These are phyloP conservation scores for Termitomyces sp. DNA, from an alignment of 768 basidiomycete genomes.

Conservation along the genomic window DNA sequence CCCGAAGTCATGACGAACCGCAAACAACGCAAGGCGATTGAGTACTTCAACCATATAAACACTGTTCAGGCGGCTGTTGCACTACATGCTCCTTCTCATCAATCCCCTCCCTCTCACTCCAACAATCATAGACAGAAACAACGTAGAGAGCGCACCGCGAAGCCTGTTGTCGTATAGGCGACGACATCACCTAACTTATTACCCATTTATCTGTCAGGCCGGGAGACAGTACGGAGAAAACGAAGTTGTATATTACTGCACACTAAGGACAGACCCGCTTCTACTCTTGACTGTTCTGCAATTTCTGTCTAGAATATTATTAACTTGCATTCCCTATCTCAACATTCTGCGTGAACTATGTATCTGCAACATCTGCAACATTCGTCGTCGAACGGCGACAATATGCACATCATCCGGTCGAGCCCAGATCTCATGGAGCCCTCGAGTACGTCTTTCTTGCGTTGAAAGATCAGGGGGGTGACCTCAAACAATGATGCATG, in stretches of 20 bases:
- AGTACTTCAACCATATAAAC: conserved; percentile 15
- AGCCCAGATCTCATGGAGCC: too few relatives aligned
- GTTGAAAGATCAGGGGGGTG: too few relatives aligned
- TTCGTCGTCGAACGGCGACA: background rate
- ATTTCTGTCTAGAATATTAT: background rate
- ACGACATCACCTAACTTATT: background rate
- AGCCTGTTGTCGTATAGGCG: background rate
- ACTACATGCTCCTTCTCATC: background rate
- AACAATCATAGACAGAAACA: background rate
- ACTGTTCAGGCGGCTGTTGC: background rate
- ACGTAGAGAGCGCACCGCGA: background rate
- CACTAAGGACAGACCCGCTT: background rate
- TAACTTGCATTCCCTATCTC: background rate
- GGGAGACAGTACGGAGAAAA: background rate
- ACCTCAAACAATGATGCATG: too few relatives aligned
- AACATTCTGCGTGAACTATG: background rate
- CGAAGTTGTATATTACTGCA: conserved; percentile 1
- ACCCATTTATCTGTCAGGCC: background rate
- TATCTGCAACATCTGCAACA: background rate
- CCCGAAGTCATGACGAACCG: conserved; percentile 23
- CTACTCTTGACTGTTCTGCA: background rate
- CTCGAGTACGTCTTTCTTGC: too few relatives aligned
- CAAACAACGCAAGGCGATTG: conserved; percentile 23
- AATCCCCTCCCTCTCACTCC: background rate
- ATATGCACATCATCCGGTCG: too few relatives aligned